Evolutionary conservation across 345 rosid genomes (phyloP).

Genomic region (Sisymbrium altissimum): DNA sequence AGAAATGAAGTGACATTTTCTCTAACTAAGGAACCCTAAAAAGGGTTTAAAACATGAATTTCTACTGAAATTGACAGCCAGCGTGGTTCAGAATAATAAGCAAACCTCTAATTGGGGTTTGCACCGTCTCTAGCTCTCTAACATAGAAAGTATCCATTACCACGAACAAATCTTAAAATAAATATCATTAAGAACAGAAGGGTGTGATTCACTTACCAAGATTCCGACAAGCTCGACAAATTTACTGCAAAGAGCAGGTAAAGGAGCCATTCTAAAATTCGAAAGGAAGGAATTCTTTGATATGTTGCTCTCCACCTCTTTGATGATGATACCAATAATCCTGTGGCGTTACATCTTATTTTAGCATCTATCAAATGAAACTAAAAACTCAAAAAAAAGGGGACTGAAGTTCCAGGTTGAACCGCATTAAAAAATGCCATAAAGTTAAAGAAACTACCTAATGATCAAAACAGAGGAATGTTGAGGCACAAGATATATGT

Average conservation of each 20-base stretch:
- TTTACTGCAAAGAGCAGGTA: conserved; percentile 68
- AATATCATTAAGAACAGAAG: neutral
- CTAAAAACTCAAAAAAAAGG: neutral
- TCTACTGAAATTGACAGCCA: conserved; percentile 2
- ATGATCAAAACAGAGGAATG: conserved; percentile 7
- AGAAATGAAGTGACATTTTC: neutral
- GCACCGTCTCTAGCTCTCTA: neutral
- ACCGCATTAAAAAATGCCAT: conserved; percentile 2
- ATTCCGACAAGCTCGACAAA: conserved; percentile 86
- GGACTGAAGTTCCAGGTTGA: neutral
- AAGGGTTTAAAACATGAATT: neutral
- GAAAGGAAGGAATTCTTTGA: conserved; percentile 79
- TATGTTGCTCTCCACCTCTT: conserved; percentile 86
- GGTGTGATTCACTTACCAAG: conserved; percentile 56
- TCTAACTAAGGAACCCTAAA: neutral
- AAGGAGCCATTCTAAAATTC: conserved; percentile 80
- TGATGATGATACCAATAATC: conserved; percentile 80
- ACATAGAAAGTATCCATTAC: neutral
- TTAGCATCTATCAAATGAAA: conserved; percentile 11
- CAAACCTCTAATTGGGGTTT: neutral
- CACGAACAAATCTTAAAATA: neutral
- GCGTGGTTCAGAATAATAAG: neutral
- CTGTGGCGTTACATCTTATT: conserved; percentile 39
- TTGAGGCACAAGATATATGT: neutral
- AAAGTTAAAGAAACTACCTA: neutral